A percentile compares a stretch with the other conserved stretches of the same genome.
Evolutionary conservation across 2,329 filamentous ascomycete species (phyloP).

Genomic region (Colletotrichum paranaense): DNA sequence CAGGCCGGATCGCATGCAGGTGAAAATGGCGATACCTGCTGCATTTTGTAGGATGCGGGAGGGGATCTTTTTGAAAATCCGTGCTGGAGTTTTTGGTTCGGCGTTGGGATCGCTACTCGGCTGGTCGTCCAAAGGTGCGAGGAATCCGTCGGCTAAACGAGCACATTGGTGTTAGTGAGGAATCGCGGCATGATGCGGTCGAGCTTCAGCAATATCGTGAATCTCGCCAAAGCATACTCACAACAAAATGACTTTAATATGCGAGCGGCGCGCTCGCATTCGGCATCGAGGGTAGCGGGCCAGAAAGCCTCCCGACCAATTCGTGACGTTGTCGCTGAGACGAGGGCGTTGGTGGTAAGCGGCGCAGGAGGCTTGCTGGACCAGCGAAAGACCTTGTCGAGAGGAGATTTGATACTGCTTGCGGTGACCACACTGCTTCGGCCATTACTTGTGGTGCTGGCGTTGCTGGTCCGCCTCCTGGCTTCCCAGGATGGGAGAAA

Average conservation of each 20-base stretch:
- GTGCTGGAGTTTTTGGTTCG: conserved; percentile 62
- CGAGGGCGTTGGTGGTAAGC: conserved; percentile 47
- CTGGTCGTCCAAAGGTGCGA: conserved; percentile 56
- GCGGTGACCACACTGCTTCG: conserved; percentile 36
- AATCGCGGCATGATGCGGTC: background rate
- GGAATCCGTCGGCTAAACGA: conserved; percentile 64
- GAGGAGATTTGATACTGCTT: conserved; percentile 43
- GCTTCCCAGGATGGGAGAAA: conserved; percentile 59
- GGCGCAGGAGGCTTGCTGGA: conserved; percentile 66
- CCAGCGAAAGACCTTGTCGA: conserved; percentile 56
- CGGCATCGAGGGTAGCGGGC: conserved; percentile 86
- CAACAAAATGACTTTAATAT: conserved; percentile 93
- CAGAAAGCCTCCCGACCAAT: conserved; percentile 83
- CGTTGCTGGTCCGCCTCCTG: conserved; percentile 48
- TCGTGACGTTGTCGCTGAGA: conserved; percentile 75
- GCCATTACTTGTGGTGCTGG: conserved; percentile 13
- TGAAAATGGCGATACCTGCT: conserved; percentile 92
- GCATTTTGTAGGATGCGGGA: conserved; percentile 87
- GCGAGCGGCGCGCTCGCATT: conserved; percentile 90
- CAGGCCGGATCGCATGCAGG: conserved; percentile 91
- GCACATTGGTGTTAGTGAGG: conserved; percentile 32
- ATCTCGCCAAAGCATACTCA: conserved; percentile 52
- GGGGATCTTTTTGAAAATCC: conserved; percentile 83
- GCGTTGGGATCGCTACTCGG: conserved; percentile 37
- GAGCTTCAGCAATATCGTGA: background rate